Percentiles rank a stretch among this genome's conserved stretches.
Conservation (phyloP, 768 basidiomycete species). For the Filobasidium wieringae region DNA sequence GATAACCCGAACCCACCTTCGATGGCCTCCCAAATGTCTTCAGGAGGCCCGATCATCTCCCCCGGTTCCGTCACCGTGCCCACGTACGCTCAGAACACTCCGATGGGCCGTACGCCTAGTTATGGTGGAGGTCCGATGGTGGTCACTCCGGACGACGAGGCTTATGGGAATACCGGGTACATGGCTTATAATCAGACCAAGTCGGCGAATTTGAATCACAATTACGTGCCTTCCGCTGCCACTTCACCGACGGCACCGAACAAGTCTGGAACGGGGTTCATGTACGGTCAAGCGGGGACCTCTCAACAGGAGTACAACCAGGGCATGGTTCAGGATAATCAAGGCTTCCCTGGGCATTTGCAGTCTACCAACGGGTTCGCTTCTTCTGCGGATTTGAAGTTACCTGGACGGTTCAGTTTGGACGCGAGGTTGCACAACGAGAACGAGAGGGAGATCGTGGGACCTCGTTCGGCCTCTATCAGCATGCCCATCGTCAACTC, state of each 20-base stretch:
- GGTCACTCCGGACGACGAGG: not conserved
- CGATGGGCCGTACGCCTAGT: constrained; percentile 6
- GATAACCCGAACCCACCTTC: not conserved
- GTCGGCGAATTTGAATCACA: too few species aligned
- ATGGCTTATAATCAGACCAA: not conserved
- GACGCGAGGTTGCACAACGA: not conserved
- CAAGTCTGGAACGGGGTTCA: too few species aligned
- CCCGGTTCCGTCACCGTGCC: not conserved
- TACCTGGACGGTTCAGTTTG: not conserved
- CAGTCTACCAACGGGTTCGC: too few species aligned
- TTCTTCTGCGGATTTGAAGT: not conserved
- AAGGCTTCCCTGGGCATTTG: constrained; percentile 10
- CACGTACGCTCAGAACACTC: not conserved
- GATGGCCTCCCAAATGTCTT: not conserved
- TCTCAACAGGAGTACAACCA: too few species aligned
- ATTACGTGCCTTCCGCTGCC: too few species aligned
- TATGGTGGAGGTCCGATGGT: constrained; percentile 13
- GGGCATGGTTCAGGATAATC: too few species aligned
- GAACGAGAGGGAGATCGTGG: not conserved
- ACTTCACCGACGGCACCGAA: too few species aligned
- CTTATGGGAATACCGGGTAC: not conserved
- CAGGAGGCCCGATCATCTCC: not conserved
- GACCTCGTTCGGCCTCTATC: not conserved
- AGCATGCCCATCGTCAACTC: not conserved
- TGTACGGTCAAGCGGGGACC: too few species aligned